Evolutionary conservation across 257 asterid species (phyloP).

Genomic region (Voacanga thouarsii): DNA sequence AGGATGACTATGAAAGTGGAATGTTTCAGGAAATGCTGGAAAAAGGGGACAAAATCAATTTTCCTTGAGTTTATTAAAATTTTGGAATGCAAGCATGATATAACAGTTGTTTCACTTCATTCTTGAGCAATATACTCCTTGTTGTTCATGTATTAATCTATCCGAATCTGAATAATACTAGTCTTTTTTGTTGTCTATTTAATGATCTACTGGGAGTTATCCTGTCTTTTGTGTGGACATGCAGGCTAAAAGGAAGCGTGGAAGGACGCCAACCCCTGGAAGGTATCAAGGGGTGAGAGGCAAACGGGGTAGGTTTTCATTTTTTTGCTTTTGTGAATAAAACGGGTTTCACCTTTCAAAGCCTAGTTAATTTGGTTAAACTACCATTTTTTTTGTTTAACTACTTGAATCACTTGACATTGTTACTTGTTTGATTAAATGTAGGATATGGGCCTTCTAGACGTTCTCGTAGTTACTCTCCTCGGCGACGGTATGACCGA

Average conservation of each 20-base stretch:
- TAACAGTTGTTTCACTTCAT: not conserved
- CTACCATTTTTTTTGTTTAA: too few species aligned
- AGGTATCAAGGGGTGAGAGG: slow-evolving; percentile 41
- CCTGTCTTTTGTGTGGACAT: slow-evolving; percentile 3
- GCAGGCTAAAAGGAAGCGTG: slow-evolving; percentile 57
- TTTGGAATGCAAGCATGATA: not conserved
- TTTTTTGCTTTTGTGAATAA: not conserved
- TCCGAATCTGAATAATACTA: not conserved
- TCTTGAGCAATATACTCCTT: not conserved
- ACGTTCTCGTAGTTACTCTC: slow-evolving; percentile 44
- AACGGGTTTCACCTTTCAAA: not conserved
- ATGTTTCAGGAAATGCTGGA: not conserved
- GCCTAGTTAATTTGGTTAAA: not conserved
- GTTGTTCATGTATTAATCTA: not conserved
- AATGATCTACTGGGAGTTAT: not conserved
- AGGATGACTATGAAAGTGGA: not conserved
- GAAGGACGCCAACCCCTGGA: slow-evolving; percentile 57
- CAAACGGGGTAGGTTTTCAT: slow-evolving; percentile 33
- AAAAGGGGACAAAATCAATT: not conserved
- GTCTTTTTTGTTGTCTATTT: not conserved
- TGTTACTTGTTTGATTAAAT: not conserved
- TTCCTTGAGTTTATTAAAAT: not conserved
- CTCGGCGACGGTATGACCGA: slow-evolving; percentile 37
- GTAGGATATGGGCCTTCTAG: slow-evolving; percentile 37
- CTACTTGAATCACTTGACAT: not conserved